These are phyloP conservation scores for Colletotrichum neosansevieriae DNA, from an alignment of 2,329 filamentous ascomycete species.

Conservation along the genomic window DNA sequence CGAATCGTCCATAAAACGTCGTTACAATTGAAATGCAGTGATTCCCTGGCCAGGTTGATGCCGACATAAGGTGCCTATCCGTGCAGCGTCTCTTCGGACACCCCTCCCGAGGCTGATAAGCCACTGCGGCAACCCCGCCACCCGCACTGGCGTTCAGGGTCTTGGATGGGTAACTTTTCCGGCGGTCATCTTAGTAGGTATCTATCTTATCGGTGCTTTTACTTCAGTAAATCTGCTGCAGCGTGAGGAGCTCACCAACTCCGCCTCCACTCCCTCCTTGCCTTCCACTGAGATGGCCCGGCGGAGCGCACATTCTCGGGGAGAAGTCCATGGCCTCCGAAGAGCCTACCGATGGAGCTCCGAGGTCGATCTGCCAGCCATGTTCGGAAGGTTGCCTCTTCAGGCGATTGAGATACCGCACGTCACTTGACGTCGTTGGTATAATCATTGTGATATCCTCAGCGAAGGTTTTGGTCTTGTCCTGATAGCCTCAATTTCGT, in stretches of 20 bases:
- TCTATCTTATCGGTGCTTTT: not conserved
- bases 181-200: not conserved
- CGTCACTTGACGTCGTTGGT: conserved; percentile 5
- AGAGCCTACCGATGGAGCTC: conserved; percentile 28
- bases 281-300: not conserved
- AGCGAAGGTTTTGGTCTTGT: not conserved
- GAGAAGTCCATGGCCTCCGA: conserved; percentile 12
- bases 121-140: conserved; percentile 18
- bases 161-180: not conserved
- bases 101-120: conserved; percentile 35
- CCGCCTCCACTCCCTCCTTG: conserved; percentile 29
- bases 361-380: not conserved
- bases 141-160: not conserved
- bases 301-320: conserved; percentile 4
- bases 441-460: conserved; percentile 23
- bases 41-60: not conserved
- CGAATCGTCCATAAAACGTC: too few species aligned
- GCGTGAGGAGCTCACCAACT: conserved; percentile 12
- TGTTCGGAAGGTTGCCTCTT: conserved; percentile 23
- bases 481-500: not conserved
- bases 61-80: not conserved
- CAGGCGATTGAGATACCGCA: conserved; percentile 11
- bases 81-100: not conserved
- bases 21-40: not conserved
- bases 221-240: not conserved